Conservation (phyloP, 371 early-diverging fungal genomes). For the Dipsacomyces acuminosporus region DNA sequence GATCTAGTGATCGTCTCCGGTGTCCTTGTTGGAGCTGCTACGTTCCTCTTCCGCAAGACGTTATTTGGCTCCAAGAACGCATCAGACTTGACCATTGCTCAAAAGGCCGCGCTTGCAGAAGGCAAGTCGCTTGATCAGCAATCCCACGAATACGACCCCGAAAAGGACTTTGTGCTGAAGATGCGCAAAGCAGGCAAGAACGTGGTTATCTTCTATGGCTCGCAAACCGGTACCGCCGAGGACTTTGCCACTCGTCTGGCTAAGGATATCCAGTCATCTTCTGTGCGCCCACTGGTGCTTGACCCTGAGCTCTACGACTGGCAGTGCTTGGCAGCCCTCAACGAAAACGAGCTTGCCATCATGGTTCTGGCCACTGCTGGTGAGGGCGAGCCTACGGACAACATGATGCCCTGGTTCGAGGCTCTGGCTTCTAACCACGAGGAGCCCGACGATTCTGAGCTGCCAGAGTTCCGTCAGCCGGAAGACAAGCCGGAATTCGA, state of each 20-base stretch:
- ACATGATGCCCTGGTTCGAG: slow-evolving; percentile 82
- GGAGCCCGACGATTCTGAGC: slow-evolving; percentile 72
- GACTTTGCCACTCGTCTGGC: slow-evolving; percentile 88
- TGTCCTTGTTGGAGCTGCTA: slow-evolving; percentile 42
- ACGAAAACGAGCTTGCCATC: slow-evolving; percentile 49
- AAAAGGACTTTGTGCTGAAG: slow-evolving; percentile 40
- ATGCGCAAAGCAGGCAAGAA: slow-evolving; percentile 52
- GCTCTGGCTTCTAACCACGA: slow-evolving; percentile 82
- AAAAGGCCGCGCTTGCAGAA: slow-evolving; percentile 14
- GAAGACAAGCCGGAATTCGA: slow-evolving; percentile 49
- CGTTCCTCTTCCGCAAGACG: slow-evolving; percentile 43
- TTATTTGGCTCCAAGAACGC: slow-evolving; percentile 27
- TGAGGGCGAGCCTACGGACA: slow-evolving; percentile 88
- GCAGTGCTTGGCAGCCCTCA: slow-evolving; percentile 56
- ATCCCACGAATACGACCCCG: slow-evolving; percentile 18
- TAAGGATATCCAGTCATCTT: slow-evolving; percentile 93
- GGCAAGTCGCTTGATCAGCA: background rate
- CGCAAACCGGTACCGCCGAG: slow-evolving; percentile 98
- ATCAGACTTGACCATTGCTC: slow-evolving; percentile 19
- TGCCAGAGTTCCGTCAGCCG: slow-evolving; percentile 59
- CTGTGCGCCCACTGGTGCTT: slow-evolving; percentile 55
- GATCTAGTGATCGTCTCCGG: slow-evolving; percentile 43
- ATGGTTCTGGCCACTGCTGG: slow-evolving; percentile 92
- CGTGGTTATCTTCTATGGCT: slow-evolving; percentile 80
- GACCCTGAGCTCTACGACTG: slow-evolving; percentile 71